Evolutionary conservation across 495 filamentous ascomycete genomes (phyloP).

Genomic region (Lophiostoma macrostomum): DNA sequence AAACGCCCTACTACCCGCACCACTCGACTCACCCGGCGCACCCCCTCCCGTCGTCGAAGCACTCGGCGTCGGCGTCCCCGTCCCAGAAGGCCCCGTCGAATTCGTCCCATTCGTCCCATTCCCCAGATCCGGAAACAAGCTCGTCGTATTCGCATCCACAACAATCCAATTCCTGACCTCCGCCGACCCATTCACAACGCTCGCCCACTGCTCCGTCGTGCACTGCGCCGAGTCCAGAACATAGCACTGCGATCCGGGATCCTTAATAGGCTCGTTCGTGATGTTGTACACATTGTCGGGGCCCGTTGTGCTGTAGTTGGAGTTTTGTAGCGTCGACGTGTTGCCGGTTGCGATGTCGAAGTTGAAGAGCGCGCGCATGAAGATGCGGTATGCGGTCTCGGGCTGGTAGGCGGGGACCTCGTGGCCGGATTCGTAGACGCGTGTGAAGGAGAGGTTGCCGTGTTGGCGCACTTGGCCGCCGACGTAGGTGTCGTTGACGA

Average conservation of each 20-base stretch:
- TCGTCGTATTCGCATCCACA: constrained; percentile 45
- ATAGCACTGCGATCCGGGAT: constrained; percentile 49
- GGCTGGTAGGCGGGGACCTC: constrained; percentile 61
- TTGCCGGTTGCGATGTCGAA: constrained; percentile 57
- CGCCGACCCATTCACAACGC: constrained; percentile 48
- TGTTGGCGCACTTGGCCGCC: constrained; percentile 56
- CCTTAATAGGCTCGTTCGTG: constrained; percentile 45
- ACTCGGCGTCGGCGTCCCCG: constrained; percentile 1
- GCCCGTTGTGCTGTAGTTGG: constrained; percentile 50
- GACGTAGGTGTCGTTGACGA: constrained; percentile 51
- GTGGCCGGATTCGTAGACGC: constrained; percentile 60
- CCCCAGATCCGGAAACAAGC: constrained; percentile 26
- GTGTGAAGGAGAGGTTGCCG: constrained; percentile 58
- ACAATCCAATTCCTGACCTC: constrained; percentile 53
- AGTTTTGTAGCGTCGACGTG: constrained; percentile 39
- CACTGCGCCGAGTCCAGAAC: constrained; percentile 44
- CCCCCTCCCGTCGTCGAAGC: not conserved
- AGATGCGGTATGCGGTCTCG: constrained; percentile 53
- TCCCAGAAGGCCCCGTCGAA: constrained; percentile 7
- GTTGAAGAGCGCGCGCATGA: constrained; percentile 53
- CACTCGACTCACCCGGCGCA: too few species aligned
- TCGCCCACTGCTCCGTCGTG: constrained; percentile 49
- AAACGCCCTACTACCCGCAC: not conserved
- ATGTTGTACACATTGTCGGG: constrained; percentile 52
- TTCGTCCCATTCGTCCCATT: constrained; percentile 5